Evolutionary conservation across 345 rosid genomes (phyloP), one percentile per base, ranked within the genome.

Genomic region (Salix brachista): DNA sequence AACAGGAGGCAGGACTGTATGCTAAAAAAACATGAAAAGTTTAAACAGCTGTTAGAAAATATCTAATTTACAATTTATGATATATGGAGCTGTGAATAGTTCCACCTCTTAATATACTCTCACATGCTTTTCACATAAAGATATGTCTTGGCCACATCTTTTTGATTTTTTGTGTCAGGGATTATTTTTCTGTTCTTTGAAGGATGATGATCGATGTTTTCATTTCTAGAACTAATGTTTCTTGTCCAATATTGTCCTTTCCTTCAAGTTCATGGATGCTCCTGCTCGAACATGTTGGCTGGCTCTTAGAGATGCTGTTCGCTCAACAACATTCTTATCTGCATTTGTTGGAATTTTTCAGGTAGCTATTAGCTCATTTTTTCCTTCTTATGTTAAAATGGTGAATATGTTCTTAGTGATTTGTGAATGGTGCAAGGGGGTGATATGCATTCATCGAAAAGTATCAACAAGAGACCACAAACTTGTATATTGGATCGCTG

Each of bases 311-410:
- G 98, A 88, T 77, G 88, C 99, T 74, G 96, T 92, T 81, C 92
- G 90, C 76, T 96, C 99, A 6, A 96, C 99, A 2, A 65, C 97
- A 12, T 96, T 96, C 87, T 87, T 96, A 85, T 96, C 98, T 78
- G 98, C 97, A 65, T 96, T 96, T 88, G 99, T 94, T 81, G 99
- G 97, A 73, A 86, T 96, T 72, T 96, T 96, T 85, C 99, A 96
- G 97, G 99, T 94, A 79, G 73, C 66, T 71, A 30, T 67, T 69
- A 56, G 73, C 67, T 67, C 21, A 73, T 19, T 54, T 78, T 26
- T 54, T 18, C 19, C 34, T 42, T 81, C n/a, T 26, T 19, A 46
- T 67, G 18, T 60, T 26, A n/a, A 67, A 73, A 75, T 23, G 36
- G 23, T 44, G 25, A 52, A 70, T 78, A 30, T 58, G 68, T 75